Conservation (phyloP, 2,329 filamentous ascomycete genomes). For the Pestalotiopsis sp. region DNA sequence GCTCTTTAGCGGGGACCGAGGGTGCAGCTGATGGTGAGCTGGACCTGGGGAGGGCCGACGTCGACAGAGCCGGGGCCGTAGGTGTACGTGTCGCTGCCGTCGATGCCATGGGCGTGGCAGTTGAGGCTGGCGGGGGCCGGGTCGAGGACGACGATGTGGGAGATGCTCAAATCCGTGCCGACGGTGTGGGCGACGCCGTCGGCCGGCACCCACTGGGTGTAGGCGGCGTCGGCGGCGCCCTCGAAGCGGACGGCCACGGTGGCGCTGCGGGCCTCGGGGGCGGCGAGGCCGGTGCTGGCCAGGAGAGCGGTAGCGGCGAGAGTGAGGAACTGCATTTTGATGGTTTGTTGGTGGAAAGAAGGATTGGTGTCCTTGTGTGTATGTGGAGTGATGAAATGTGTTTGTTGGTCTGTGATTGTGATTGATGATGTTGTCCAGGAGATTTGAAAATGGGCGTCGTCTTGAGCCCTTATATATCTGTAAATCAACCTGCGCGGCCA, state of each 20-base stretch:
- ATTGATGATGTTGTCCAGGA: not conserved
- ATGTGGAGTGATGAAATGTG: not conserved
- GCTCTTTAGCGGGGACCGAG: not conserved
- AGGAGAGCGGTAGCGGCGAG: conserved; percentile 2
- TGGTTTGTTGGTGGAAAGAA: not conserved
- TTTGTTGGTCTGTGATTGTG: not conserved
- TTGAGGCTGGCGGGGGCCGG: conserved; percentile 1
- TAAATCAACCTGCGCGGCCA: not conserved
- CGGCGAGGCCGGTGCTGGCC: conserved; percentile 10
- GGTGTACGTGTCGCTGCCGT: conserved; percentile 10
- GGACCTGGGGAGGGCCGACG: conserved; percentile 12
- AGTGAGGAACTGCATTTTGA: conserved; percentile 11
- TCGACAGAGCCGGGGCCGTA: conserved; percentile 4
- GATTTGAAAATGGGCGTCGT: not conserved
- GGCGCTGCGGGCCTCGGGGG: not conserved
- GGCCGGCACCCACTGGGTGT: not conserved
- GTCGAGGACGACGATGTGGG: not conserved
- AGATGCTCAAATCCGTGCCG: conserved; percentile 5
- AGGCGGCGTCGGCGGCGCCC: conserved; percentile 5
- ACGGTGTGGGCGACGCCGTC: not conserved
- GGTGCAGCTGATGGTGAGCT: conserved; percentile 5
- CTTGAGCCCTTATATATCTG: not conserved
- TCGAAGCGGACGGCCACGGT: not conserved
- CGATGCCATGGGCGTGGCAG: conserved; percentile 7
- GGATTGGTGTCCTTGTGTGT: not conserved